Conservation (phyloP, 169 alveolate species). For the Plasmodium blacklocki region DNA sequence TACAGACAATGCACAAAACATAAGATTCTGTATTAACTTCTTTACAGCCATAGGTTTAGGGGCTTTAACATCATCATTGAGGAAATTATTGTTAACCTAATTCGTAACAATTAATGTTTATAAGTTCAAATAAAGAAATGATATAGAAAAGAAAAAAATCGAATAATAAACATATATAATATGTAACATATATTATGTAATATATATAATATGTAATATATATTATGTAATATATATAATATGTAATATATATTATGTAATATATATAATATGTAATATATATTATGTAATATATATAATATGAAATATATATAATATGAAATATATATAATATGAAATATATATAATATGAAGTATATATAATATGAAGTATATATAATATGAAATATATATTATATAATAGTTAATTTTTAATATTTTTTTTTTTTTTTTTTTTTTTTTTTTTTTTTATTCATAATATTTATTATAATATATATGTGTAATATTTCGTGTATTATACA, state of each 20-base stretch:
- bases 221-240: not conserved
- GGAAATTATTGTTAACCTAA: conserved; percentile 85
- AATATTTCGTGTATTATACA: not conserved
- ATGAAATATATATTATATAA: no score
- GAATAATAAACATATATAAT: not conserved
- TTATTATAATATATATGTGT: no score
- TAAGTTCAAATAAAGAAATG: not conserved
- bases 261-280: not conserved
- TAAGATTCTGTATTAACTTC: conserved; percentile 97
- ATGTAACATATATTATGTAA: not conserved
- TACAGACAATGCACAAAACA: conserved; percentile 93
- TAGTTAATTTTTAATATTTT: no score
- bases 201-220: not conserved
- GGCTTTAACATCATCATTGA: conserved; percentile 94
- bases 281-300: no score
- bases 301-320: not conserved
- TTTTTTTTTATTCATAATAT: no score
- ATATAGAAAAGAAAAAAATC: not conserved
- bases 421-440: no score
- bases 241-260: not conserved
- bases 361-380: no score
- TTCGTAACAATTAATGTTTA: not conserved
- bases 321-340: not conserved
- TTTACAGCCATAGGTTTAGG: conserved; percentile 98
- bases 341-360: no score